Base-by-base conservation (phyloP, 2,329 filamentous ascomycete species). In the Botrytis porri region DNA sequence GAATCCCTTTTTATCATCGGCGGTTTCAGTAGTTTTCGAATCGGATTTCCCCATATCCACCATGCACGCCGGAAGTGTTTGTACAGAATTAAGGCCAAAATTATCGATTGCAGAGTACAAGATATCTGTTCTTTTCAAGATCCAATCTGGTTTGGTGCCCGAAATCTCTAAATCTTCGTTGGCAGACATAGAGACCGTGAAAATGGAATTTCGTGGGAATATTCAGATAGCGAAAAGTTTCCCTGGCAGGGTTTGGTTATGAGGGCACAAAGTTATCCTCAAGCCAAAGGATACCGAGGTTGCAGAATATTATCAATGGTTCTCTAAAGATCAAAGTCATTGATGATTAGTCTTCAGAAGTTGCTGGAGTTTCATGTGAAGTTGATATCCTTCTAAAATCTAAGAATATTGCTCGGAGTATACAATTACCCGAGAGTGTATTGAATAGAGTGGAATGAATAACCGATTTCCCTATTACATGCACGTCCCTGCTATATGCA, bases 11-110 rank as follows among this genome's bases (percentile, higher is more conserved):
- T 35, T 5, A 35, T 63, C n/a, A 35, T 25, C 12, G 20, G 22
- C 35, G n/a, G n/a, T 64, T 4, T 22, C 4, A 18, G 43, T 14
- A 8, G 20, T 12, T 4, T 45, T 29, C 3, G 14, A 3, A 37
- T 7, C 6, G 0, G 9, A 14, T 16, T n/a, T 25, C 3, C 8
- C 8, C 3, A 25, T 1, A 25, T 29, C 20, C 16, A 35, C 14
- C 22, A 65, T 8, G 5, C 18, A 18, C 6, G 7, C 20, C 14
- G 18, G 29, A 35, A 25, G 10, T 48, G 14, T 65, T 29, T 43
- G 62, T 4, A 48, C 20, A n/a, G 29, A 6, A 16, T 35, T 22
- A 7, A 35, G 18, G 29, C 29, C 29, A 35, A 37, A 4, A 35
- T 32, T 14, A 41, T 41, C 3, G 14, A 65, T 3, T 22, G 32